Evolutionary conservation across 805 yeast species (phyloP).

Genomic region (Barnettozyma sucrosica): DNA sequence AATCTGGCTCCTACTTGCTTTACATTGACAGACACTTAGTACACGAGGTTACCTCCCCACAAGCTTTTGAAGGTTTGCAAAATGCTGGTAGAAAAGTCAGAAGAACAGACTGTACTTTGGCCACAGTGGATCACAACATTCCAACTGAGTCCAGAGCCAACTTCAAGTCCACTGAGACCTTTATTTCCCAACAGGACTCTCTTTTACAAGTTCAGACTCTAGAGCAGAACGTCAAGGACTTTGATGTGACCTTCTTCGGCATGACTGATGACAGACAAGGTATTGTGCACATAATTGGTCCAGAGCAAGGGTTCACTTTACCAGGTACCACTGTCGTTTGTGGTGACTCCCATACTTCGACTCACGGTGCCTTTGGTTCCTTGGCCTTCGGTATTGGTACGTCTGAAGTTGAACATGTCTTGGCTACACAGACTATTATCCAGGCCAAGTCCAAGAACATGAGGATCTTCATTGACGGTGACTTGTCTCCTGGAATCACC

Average conservation of each 20-base stretch:
- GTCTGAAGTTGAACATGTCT: conserved; percentile 96
- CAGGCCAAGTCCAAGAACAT: conserved; percentile 95
- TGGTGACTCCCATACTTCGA: conserved; percentile 98
- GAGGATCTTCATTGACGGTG: conserved; percentile 84
- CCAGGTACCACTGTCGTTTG: conserved; percentile 99
- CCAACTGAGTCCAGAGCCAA: conserved; percentile 86
- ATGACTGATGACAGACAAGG: conserved; percentile 95
- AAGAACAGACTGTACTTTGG: conserved; percentile 87
- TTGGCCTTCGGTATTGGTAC: conserved; percentile 99
- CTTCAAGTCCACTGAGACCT: conserved; percentile 67
- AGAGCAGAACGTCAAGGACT: conserved; percentile 87
- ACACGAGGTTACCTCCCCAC: conserved; percentile 98
- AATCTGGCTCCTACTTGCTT: conserved; percentile 76
- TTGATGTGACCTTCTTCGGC: conserved; percentile 88
- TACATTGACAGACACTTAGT: conserved; percentile 96
- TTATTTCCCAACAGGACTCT: conserved; percentile 87
- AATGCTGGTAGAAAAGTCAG: conserved; percentile 87
- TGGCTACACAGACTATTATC: conserved; percentile 94
- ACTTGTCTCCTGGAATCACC: conserved; percentile 81
- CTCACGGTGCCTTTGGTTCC: conserved; percentile 98
- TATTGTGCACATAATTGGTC: conserved; percentile 97
- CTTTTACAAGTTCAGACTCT: conserved; percentile 87
- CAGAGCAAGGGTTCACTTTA: conserved; percentile 96
- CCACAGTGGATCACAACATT: conserved; percentile 95
- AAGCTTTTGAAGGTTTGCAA: conserved; percentile 93